Evolutionary conservation across 805 yeast genomes (phyloP).

Genomic region (Henningerozyma blattae): DNA sequence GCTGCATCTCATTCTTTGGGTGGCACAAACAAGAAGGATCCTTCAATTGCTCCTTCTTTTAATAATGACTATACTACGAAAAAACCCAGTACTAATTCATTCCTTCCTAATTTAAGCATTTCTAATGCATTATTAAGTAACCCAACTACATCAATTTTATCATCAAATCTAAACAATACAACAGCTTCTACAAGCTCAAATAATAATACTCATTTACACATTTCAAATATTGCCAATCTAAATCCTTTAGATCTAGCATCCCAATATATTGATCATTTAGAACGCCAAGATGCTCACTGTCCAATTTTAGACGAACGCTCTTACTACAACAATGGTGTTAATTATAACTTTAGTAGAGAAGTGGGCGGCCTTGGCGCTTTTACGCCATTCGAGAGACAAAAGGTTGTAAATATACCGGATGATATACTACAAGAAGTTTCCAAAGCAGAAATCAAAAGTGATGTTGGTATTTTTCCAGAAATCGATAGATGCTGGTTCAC

Average conservation of each 20-base stretch:
- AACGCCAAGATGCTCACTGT: slow-evolving; percentile 48
- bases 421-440: slow-evolving; percentile 62
- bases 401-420: slow-evolving; percentile 67
- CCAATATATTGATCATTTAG: slow-evolving; percentile 47
- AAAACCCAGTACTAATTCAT: too few species aligned
- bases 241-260: slow-evolving; percentile 43
- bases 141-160: background rate
- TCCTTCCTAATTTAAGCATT: too few species aligned
- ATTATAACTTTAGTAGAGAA: slow-evolving; percentile 54
- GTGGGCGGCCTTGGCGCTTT: slow-evolving; percentile 35
- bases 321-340: slow-evolving; percentile 42
- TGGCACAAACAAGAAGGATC: too few species aligned
- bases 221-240: slow-evolving; percentile 21
- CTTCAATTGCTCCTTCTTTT: too few species aligned
- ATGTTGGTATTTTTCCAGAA: slow-evolving; percentile 76
- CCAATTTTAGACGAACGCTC: slow-evolving; percentile 38
- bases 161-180: background rate
- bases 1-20: too few species aligned
- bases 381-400: slow-evolving; percentile 67
- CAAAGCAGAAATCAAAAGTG: slow-evolving; percentile 50
- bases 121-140: background rate
- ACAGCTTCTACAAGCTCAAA: background rate
- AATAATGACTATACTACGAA: too few species aligned
- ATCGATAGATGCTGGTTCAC: slow-evolving; percentile 78
- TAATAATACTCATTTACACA: slow-evolving; percentile 12